A percentile compares a stretch with the other conserved stretches of the same genome.
phyloP scores from a whole-genome alignment of 1,284 basidiomycete genomes.

The Entoloma clypeatum region DNA sequence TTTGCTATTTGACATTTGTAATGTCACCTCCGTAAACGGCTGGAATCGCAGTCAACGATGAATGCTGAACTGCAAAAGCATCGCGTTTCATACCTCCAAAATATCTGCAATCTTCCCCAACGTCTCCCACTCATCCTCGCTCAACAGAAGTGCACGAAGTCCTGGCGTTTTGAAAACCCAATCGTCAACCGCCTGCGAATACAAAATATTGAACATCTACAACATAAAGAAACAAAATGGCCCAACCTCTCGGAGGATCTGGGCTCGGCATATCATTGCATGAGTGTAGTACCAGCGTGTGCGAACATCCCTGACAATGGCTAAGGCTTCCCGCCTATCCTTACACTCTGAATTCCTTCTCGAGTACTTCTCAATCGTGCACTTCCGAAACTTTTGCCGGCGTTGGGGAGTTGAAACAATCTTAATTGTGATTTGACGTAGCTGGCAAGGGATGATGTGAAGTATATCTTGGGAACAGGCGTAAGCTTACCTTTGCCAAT shows the following conservation, averaged over 20 bases:
- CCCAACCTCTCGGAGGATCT: slow-evolving; percentile 15
- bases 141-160: background rate
- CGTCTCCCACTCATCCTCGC: slow-evolving; percentile 5
- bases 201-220: background rate
- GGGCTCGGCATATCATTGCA: slow-evolving; percentile 25
- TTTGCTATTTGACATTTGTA: slow-evolving; percentile 6
- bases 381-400: slow-evolving; percentile 8
- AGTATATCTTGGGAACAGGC: background rate
- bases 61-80: background rate
- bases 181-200: slow-evolving; percentile 8
- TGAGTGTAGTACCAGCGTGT: slow-evolving; percentile 30
- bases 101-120: slow-evolving; percentile 2
- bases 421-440: slow-evolving; percentile 13
- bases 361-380: slow-evolving; percentile 7
- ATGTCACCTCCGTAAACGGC: slow-evolving; percentile 11
- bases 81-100: slow-evolving; percentile 4
- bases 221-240: background rate
- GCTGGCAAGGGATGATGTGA: slow-evolving; percentile 11
- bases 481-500: slow-evolving; percentile 3
- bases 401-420: slow-evolving; percentile 17
- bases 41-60: background rate
- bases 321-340: slow-evolving; percentile 15
- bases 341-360: background rate
- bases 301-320: slow-evolving; percentile 23
- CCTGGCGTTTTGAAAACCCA: slow-evolving; percentile 4